A percentile compares a stretch with the other conserved stretches of the same genome.
These are phyloP conservation scores for Capsicum baccatum DNA, from an alignment of 257 asterid species.

Conservation along the genomic window DNA sequence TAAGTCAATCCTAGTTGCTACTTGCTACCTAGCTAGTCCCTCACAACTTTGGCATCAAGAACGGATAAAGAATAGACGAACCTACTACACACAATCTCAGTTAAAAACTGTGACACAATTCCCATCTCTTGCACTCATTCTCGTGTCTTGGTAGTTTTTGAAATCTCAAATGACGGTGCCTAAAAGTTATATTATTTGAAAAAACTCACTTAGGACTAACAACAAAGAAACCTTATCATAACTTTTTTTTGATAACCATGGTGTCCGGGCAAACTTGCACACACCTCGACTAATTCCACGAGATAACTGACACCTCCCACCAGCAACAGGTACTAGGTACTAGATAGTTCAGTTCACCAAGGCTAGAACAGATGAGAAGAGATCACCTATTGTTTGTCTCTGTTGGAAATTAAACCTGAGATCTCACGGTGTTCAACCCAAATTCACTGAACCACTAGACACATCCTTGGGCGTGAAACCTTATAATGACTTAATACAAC, in stretches of 20 bases:
- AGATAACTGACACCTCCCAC: too few relatives aligned
- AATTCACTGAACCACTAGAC: too few relatives aligned
- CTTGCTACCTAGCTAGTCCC: constrained; percentile 3
- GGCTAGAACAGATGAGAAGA: too few relatives aligned
- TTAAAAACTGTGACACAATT: background rate
- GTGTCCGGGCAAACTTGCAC: too few relatives aligned
- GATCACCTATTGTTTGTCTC: too few relatives aligned
- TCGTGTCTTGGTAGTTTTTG: background rate
- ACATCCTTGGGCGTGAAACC: background rate
- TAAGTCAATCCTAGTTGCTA: background rate
- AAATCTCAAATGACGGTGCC: background rate
- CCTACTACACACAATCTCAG: background rate
- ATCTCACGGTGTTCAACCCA: too few relatives aligned
- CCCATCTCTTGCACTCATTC: background rate
- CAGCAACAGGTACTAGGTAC: too few relatives aligned
- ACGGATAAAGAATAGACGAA: background rate
- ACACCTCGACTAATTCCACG: too few relatives aligned
- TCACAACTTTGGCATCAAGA: constrained; percentile 17
- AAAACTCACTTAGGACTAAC: background rate
- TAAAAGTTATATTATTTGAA: background rate
- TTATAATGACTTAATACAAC: background rate
- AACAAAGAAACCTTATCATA: background rate
- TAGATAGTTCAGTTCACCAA: too few relatives aligned
- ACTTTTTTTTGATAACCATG: too few relatives aligned
- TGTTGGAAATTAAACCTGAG: too few relatives aligned